Evolutionary conservation across 176 grass and related monocot species (phyloP), one percentile per base, ranked within the genome.

Genomic region (Bolboschoenus planiculmis): DNA sequence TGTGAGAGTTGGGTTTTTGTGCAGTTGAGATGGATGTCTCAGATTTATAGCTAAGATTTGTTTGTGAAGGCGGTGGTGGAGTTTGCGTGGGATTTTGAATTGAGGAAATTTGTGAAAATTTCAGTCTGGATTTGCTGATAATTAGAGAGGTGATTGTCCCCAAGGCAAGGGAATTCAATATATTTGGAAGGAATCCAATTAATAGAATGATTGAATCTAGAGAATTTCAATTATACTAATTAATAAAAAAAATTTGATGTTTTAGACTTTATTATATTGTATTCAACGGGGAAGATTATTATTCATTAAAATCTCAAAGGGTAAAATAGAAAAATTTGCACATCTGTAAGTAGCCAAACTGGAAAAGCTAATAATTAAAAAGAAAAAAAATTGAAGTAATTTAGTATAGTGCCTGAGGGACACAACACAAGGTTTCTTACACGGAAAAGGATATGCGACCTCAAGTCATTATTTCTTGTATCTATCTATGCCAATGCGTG

Each of bases 91-190:
- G 42, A 54, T 54, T 80, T 81, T 86, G 59, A 42, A 70, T 57
- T 56, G 23, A 35, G 29, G 55, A 77, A 73, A 58, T 66, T 89
- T 85, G 43, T 42, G 43, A 29, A 1, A 75, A 18, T 75, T 50
- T 47, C 24, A 18, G 24, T 75, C 4, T 75, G 43, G 80, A 83
- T 85, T 92, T 65, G 71, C 50, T 53, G 18, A 39, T 51, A 84
- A 50, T 46, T 80, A 70, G 67, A 83, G 85, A 34, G 56, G 23
- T 79, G 78, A 78, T 93, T 88, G 86, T 86, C 84, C 80, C 83
- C 77, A 93, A 93, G 91, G 83, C 86, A 93, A 90, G 91, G 80
- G 39, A 91, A 33, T 42, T 29, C 37, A 81, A 48, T 64, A 81
- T 81, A 56, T 64, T 79, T 81, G 5, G 4, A 75, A 13, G 13